A percentile compares a stretch with the other conserved stretches of the same genome.
phyloP scores from a whole-genome alignment of 2,329 filamentous ascomycete genomes.

The Aspergillus nomiae region DNA sequence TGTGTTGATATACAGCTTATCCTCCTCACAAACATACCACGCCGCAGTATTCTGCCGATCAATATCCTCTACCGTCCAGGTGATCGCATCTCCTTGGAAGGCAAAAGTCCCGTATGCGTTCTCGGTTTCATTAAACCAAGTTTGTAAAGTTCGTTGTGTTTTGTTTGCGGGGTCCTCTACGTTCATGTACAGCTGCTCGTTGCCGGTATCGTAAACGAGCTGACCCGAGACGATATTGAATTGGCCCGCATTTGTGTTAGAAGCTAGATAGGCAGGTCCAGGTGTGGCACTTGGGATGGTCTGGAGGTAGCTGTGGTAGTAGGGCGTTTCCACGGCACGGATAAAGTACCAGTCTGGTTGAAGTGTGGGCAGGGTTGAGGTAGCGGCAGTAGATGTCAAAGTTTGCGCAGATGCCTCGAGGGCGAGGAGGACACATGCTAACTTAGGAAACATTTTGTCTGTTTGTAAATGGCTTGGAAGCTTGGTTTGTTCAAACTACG shows the following conservation, averaged over 20 bases:
- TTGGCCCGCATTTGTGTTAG: slow-evolving; percentile 13
- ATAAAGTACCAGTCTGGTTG: slow-evolving; percentile 13
- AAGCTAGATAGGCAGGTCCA: slow-evolving; percentile 6
- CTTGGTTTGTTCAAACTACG: not conserved
- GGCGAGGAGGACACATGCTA: slow-evolving; percentile 1
- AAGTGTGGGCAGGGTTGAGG: slow-evolving; percentile 7
- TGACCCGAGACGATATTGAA: slow-evolving; percentile 15
- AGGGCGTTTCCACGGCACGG: slow-evolving; percentile 11
- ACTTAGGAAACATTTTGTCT: not conserved
- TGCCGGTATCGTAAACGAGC: slow-evolving; percentile 12
- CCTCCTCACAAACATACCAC: slow-evolving; percentile 13
- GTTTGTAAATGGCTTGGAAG: not conserved
- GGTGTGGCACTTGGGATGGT: slow-evolving; percentile 10
- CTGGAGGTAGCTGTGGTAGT: slow-evolving; percentile 18
- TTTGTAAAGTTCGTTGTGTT: slow-evolving; percentile 12
- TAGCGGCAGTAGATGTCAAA: not conserved
- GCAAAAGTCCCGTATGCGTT: slow-evolving; percentile 14
- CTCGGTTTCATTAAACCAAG: slow-evolving; percentile 15
- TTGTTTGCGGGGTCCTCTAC: slow-evolving; percentile 11
- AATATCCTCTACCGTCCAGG: slow-evolving; percentile 11
- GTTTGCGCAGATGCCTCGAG: slow-evolving; percentile 7
- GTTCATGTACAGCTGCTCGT: slow-evolving; percentile 13
- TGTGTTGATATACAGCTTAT: slow-evolving; percentile 14
- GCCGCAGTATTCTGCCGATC: slow-evolving; percentile 12
- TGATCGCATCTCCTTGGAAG: slow-evolving; percentile 16